Percentiles rank a stretch among this genome's conserved stretches.
Evolutionary conservation across 345 rosid species (phyloP).

Genomic region (Rubroshorea leprosula): DNA sequence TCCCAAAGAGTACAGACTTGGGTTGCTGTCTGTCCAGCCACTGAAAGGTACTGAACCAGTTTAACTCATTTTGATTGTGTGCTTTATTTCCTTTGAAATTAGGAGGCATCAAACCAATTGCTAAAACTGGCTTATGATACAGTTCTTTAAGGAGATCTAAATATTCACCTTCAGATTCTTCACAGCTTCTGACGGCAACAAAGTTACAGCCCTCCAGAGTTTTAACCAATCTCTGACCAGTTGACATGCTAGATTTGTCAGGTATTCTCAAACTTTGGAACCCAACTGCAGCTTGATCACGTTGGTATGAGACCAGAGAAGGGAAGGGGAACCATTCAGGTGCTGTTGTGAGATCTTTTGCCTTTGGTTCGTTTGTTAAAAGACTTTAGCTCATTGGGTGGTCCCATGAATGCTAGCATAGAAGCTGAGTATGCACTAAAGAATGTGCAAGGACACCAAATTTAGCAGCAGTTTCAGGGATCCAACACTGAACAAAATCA

Average conservation of each 20-base stretch:
- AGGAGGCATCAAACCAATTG: conserved; percentile 31
- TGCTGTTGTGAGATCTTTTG: conserved; percentile 9
- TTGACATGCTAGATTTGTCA: conserved; percentile 18
- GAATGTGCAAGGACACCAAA: conserved; percentile 13
- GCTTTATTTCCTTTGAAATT: conserved; percentile 22
- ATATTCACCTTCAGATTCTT: conserved; percentile 20
- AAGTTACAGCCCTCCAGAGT: conserved; percentile 19
- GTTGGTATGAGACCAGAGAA: conserved; percentile 12
- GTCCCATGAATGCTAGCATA: conserved; percentile 19
- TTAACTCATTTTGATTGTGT: neutral
- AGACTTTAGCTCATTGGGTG: conserved; percentile 19
- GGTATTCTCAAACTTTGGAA: conserved; percentile 13
- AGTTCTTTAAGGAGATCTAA: conserved; percentile 12
- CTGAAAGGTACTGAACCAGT: neutral
- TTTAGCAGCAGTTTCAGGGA: conserved; percentile 18
- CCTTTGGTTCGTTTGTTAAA: conserved; percentile 10
- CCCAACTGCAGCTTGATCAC: conserved; percentile 17
- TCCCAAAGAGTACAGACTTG: neutral
- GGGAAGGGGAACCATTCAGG: conserved; percentile 22
- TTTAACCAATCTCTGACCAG: conserved; percentile 16
- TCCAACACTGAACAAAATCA: conserved; percentile 23
- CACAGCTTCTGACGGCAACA: conserved; percentile 26
- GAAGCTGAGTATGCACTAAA: conserved; percentile 24
- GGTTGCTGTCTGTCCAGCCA: neutral
- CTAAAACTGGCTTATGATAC: no score